phyloP scores from a whole-genome alignment of 495 filamentous ascomycete genomes.

The Stereocaulon alpinum region DNA sequence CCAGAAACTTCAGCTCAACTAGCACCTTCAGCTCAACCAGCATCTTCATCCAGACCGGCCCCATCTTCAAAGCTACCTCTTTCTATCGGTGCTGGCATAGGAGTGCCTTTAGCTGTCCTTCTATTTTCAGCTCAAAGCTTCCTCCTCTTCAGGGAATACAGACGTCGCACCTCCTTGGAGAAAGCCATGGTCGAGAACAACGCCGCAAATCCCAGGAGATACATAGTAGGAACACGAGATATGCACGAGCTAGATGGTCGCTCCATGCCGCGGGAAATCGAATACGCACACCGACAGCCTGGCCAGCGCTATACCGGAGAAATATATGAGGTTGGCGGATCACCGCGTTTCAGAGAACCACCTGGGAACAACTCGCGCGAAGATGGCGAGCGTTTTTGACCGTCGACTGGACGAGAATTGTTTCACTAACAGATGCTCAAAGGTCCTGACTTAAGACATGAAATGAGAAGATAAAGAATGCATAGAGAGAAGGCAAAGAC shows the following conservation, averaged over 20 bases:
- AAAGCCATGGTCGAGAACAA: background rate
- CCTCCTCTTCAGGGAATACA: slow-evolving; percentile 9
- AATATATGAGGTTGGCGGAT: background rate
- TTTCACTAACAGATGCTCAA: too few species aligned
- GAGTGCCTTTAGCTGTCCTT: background rate
- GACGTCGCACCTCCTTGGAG: slow-evolving; percentile 2
- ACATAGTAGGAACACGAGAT: background rate
- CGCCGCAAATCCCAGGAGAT: too few species aligned
- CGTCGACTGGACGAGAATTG: too few species aligned
- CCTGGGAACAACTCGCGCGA: too few species aligned
- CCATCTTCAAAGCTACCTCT: background rate
- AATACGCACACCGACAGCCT: background rate
- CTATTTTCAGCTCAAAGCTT: background rate
- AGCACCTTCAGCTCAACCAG: background rate
- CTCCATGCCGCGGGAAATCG: background rate
- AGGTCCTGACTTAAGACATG: too few species aligned
- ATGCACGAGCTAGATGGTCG: background rate
- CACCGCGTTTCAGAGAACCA: too few species aligned
- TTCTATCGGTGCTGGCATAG: slow-evolving; percentile 4
- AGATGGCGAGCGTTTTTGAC: too few species aligned
- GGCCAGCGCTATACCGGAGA: background rate
- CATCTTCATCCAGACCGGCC: background rate
- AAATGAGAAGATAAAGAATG: too few species aligned
- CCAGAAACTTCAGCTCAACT: background rate
- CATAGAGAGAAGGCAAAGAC: too few species aligned